phyloP scores from a whole-genome alignment of 2,329 filamentous ascomycete genomes.

The Saccharata proteae region DNA sequence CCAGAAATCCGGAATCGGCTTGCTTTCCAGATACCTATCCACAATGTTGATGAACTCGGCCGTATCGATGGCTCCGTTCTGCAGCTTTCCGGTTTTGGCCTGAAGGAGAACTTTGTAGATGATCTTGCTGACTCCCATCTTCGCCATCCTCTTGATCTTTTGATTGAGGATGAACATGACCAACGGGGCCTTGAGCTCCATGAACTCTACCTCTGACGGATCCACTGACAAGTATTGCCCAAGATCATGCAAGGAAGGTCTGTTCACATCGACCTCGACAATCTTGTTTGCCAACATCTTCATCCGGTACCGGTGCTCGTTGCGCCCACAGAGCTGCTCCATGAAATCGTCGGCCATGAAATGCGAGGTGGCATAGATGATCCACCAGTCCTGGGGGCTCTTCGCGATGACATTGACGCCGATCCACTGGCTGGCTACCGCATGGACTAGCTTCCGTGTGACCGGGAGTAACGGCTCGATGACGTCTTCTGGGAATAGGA shows the following conservation, averaged over 20 bases:
- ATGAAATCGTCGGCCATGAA: conserved; percentile 94
- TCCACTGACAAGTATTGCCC: conserved; percentile 70
- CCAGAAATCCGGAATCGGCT: conserved; percentile 50
- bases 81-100: conserved; percentile 68
- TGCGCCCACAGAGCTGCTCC: conserved; percentile 81
- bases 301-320: conserved; percentile 83
- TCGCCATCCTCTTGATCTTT: conserved; percentile 53
- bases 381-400: conserved; percentile 71
- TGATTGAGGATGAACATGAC: conserved; percentile 92
- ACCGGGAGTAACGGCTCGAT: conserved; percentile 76
- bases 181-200: conserved; percentile 78
- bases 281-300: conserved; percentile 75
- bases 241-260: conserved; percentile 71
- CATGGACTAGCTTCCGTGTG: conserved; percentile 68
- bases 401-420: conserved; percentile 86
- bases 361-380: conserved; percentile 78
- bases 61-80: conserved; percentile 57
- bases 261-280: conserved; percentile 66
- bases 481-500: conserved; percentile 75
- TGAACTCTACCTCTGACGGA: conserved; percentile 76
- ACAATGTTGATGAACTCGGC: conserved; percentile 71
- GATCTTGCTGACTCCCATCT: conserved; percentile 76
- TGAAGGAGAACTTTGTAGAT: conserved; percentile 77
- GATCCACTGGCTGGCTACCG: conserved; percentile 84
- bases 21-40: conserved; percentile 73